Evolutionary conservation across 2,329 filamentous ascomycete genomes (phyloP), one percentile per base, ranked within the genome.

Genomic region (Daldinia sp.): DNA sequence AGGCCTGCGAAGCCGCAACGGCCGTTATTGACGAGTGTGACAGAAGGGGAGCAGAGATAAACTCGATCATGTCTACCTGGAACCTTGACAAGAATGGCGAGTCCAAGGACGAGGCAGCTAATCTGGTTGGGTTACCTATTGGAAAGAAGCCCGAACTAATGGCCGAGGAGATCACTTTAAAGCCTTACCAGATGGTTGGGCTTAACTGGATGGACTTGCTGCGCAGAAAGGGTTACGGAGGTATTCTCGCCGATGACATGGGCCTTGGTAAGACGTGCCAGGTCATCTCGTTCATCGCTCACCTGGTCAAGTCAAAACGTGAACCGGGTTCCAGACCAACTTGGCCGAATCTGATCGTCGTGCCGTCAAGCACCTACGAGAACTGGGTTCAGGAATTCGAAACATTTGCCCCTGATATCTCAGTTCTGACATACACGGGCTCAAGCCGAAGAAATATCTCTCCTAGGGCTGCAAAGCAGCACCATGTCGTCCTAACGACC

Each of bases 241-340:
- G 94, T 70, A 98, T 99, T 63, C 84, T 99, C 18, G 96, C 96
- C 1, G 96, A 99, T 78, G 96, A 99, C 78, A 99, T 99, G 96
- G 96, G 93, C 58, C 84, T 95, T 44, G 96, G 96, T 51, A 99
- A 99, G 84, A 99, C 96, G 0, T 98, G 94, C 74, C 95, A 99
- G 76, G 93, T 98, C 69, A 97, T 99, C 73, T 90, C 93, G 0
- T 93, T 99, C 75, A 86, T 99, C 51, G 92, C 93, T 15, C 91
- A 97, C 74, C 84, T 99, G 28, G 89, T 92, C 15, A 89, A 94
- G 76, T 88, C 88, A 67, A 76, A 83, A 37, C 75, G 76, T 5
- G 68, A 74, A 3, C 69, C 71, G 2, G 70, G 73, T 1, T 56
- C 74, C 4, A 73, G 76, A 82, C 70, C 85, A 82, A 77, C 88